Base-by-base conservation (phyloP, 768 basidiomycete species). In the Calocybe gangraenosa region DNA sequence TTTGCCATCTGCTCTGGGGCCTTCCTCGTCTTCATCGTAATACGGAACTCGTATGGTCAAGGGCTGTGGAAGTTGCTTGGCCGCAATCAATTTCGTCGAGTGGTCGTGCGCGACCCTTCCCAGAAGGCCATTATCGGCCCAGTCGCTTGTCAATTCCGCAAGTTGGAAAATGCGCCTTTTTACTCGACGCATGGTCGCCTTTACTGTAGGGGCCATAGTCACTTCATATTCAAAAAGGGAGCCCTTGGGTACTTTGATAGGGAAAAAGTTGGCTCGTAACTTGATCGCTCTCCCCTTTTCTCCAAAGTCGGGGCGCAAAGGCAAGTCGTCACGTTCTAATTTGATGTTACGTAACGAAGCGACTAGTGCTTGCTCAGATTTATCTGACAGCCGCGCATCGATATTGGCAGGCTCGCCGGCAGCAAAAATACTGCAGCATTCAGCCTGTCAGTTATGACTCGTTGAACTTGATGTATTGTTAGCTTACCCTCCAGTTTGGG, bases 191-290 rank as follows among this genome's bases (percentile, higher is more conserved):
- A 80, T 73, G 18, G 73, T 65, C 0, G 75, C 75, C 25, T 70
- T 69, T 5, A 69, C 66, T n/a, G 65, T 60, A 0, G 82, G 81
- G 5, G 69, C 61, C 23, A 84, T 77, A 1, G 71, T 55, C 13
- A 86, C 74, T 46, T 75, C 71, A 55, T 87, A 88, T 46, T 88
- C 85, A 56, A 70, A 79, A 7, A 81, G 54, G 2, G 71, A 62
- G 0, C 66, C 69, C 31, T 75, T 72, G 1, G 73, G 71, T 8
- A 79, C 59, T 37, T 66, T 68, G 20, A 87, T 67, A 0, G 82
- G 71, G 61, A 86, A 86, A 66, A 81, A 85, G 54, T 87, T 88
- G 37, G 83, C 71, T 6, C 86, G 72, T 13, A 87, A 59, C 35
- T 67, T 74, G 54, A 81, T 69, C 8, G 60, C 32, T 30, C 49